A percentile compares a stretch with the other conserved stretches of the same genome.
Evolutionary conservation across 768 basidiomycete species (phyloP).

Genomic region (Postia placenta): DNA sequence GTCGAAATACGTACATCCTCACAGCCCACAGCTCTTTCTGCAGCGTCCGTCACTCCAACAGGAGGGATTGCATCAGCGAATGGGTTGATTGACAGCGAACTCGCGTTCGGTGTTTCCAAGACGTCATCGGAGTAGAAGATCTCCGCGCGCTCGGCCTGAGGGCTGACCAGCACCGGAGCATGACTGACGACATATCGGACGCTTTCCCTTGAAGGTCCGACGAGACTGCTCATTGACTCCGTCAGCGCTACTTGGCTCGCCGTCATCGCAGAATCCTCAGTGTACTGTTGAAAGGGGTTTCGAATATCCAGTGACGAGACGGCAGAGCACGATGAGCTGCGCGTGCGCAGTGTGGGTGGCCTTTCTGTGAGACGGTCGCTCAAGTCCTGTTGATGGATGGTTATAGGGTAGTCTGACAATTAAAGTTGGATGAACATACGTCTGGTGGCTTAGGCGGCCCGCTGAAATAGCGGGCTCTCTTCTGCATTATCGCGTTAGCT

Average conservation of each 20-base stretch:
- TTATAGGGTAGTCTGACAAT: background rate
- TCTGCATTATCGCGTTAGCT: too few relatives aligned
- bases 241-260: slow-evolving; percentile 1
- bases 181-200: background rate
- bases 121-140: slow-evolving; percentile 1
- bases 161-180: slow-evolving; percentile 1
- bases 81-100: background rate
- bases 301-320: slow-evolving; percentile 3
- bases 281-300: slow-evolving; percentile 1
- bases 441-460: background rate
- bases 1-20: too few relatives aligned
- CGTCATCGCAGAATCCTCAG: background rate
- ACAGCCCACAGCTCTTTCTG: too few relatives aligned
- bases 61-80: background rate
- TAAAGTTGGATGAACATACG: background rate
- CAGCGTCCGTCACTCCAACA: too few relatives aligned
- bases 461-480: background rate
- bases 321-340: background rate
- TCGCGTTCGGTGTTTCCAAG: background rate
- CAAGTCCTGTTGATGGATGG: background rate
- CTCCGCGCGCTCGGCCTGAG: slow-evolving; percentile 2
- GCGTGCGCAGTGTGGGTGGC: background rate
- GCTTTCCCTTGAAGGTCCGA: background rate
- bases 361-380: background rate
- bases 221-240: background rate